A percentile compares a stretch with the other conserved stretches of the same genome.
These are phyloP conservation scores for Colletotrichum gloeosporioides DNA, from an alignment of 2,329 filamentous ascomycete species.

Conservation along the genomic window DNA sequence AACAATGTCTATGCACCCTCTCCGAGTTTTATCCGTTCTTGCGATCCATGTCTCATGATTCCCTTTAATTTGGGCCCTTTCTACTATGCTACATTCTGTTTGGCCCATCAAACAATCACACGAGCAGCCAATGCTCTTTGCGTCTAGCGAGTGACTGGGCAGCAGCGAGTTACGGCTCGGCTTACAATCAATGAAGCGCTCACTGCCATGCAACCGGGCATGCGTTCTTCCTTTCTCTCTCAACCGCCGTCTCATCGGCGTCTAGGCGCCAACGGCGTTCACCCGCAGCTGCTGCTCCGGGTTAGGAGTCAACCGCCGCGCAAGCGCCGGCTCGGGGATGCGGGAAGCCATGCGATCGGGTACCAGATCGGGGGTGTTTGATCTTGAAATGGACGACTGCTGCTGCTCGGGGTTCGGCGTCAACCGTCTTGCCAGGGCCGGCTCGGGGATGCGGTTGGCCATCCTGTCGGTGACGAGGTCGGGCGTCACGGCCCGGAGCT, in stretches of 20 bases:
- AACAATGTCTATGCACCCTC: not conserved
- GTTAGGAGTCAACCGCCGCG: conserved; percentile 50
- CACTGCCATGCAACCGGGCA: not conserved
- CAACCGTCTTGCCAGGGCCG: conserved; percentile 45
- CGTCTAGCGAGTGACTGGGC: not conserved
- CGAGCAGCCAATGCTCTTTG: not conserved
- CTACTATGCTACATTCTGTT: conserved; percentile 9
- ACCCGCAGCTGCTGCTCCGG: conserved; percentile 47
- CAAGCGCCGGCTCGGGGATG: conserved; percentile 53
- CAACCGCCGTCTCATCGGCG: not conserved
- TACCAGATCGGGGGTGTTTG: conserved; percentile 60
- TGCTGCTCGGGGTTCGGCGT: conserved; percentile 54
- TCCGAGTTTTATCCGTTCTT: not conserved
- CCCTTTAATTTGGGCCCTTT: not conserved
- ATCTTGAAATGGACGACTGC: conserved; percentile 14
- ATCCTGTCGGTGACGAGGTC: conserved; percentile 65
- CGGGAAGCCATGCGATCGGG: conserved; percentile 67
- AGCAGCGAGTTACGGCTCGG: not conserved
- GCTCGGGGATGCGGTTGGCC: conserved; percentile 59
- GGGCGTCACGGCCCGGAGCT: conserved; percentile 49
- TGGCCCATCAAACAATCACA: not conserved
- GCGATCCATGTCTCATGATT: not conserved
- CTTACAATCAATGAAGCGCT: not conserved
- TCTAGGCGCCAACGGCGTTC: conserved; percentile 29
- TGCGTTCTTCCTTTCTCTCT: not conserved